phyloP scores from a whole-genome alignment of 2,329 filamentous ascomycete species.

The Botrytis tulipae region DNA sequence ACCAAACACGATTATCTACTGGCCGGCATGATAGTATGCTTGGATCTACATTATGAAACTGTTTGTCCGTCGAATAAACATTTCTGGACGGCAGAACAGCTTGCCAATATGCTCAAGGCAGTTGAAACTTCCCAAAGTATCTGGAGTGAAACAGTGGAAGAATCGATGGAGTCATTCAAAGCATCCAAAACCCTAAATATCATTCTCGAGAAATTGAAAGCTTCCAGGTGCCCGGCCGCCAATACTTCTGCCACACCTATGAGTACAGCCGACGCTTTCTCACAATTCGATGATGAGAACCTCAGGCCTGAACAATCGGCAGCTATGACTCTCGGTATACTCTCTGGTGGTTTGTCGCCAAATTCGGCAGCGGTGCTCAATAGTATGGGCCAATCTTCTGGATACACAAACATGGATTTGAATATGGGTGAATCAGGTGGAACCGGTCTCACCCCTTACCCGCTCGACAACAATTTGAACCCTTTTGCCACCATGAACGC shows the following conservation, averaged over 20 bases:
- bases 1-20: slow-evolving; percentile 79
- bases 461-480: slow-evolving; percentile 32
- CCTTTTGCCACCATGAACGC: slow-evolving; percentile 31
- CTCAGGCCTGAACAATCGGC: slow-evolving; percentile 63
- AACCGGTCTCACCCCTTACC: slow-evolving; percentile 46
- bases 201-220: slow-evolving; percentile 76
- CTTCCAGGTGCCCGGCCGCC: slow-evolving; percentile 40
- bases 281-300: slow-evolving; percentile 44
- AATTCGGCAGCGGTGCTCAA: slow-evolving; percentile 41
- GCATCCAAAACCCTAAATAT: slow-evolving; percentile 77
- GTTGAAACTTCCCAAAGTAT: slow-evolving; percentile 73
- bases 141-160: slow-evolving; percentile 74
- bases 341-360: slow-evolving; percentile 59
- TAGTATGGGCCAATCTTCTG: slow-evolving; percentile 38
- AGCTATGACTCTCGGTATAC: slow-evolving; percentile 68
- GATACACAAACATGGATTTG: slow-evolving; percentile 35
- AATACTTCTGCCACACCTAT: slow-evolving; percentile 17
- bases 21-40: slow-evolving; percentile 77
- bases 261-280: slow-evolving; percentile 34
- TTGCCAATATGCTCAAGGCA: slow-evolving; percentile 71
- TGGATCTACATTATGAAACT: slow-evolving; percentile 75
- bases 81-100: slow-evolving; percentile 58
- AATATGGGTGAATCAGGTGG: slow-evolving; percentile 36
- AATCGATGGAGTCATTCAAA: slow-evolving; percentile 88
- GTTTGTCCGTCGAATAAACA: slow-evolving; percentile 46